Evolutionary conservation across 768 basidiomycete species (phyloP).

Genomic region (Russula vinacea): DNA sequence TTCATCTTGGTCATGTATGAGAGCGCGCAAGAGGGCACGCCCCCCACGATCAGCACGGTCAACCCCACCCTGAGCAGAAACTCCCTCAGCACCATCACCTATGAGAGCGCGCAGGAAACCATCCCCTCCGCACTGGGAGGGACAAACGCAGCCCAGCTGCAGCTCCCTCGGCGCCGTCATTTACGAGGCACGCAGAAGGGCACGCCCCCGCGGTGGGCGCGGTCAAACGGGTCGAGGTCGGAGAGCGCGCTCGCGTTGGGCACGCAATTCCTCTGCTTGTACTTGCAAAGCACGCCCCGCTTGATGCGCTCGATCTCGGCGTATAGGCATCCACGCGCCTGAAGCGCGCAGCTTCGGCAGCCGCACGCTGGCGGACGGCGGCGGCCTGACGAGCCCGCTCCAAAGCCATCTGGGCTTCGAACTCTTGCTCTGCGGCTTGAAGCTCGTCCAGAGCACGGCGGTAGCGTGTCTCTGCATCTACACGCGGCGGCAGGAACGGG

Average conservation of each 20-base stretch:
- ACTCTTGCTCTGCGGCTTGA: slow-evolving; percentile 27
- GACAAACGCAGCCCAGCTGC: no score
- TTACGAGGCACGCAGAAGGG: background rate
- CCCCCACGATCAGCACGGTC: no score
- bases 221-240: background rate
- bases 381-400: slow-evolving; percentile 11
- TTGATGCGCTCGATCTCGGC: slow-evolving; percentile 9
- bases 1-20: no score
- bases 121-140: no score
- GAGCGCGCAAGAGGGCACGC: no score
- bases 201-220: background rate
- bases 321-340: slow-evolving; percentile 8
- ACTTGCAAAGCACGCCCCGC: slow-evolving; percentile 3
- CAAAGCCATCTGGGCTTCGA: slow-evolving; percentile 6
- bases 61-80: background rate
- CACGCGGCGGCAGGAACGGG: background rate
- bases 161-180: no score
- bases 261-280: background rate
- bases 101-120: no score
- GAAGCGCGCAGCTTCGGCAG: slow-evolving; percentile 7
- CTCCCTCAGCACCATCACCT: no score
- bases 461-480: slow-evolving; percentile 21
- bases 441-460: slow-evolving; percentile 25
- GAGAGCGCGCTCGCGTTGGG: background rate
- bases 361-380: slow-evolving; percentile 6